Evolutionary conservation across 2,329 filamentous ascomycete species (phyloP).

Genomic region (Botrytis elliptica): DNA sequence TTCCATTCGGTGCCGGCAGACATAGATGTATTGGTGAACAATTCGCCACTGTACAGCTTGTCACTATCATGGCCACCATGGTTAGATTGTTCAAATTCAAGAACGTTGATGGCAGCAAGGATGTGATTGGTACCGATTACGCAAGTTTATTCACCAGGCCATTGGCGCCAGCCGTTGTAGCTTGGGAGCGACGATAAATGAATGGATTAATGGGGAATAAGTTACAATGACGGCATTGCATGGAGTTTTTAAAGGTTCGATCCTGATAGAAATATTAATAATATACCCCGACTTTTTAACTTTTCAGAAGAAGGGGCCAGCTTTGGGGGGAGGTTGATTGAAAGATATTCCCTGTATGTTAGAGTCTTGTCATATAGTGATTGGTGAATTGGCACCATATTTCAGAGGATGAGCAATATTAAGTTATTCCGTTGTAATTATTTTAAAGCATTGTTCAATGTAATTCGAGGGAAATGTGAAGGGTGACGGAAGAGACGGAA

Average conservation of each 20-base stretch:
- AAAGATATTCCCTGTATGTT: background rate
- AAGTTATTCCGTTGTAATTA: background rate
- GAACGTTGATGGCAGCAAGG: conserved; percentile 69
- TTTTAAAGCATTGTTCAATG: background rate
- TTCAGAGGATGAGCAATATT: background rate
- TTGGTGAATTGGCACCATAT: background rate
- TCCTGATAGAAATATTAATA: background rate
- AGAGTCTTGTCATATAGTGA: background rate
- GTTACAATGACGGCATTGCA: background rate
- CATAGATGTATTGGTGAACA: conserved; percentile 97
- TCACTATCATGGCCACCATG: conserved; percentile 76
- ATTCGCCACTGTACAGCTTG: conserved; percentile 89
- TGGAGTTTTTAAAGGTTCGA: conserved; percentile 7
- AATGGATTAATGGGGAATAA: conserved; percentile 3
- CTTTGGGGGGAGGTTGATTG: background rate
- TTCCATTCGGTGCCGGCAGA: conserved; percentile 89
- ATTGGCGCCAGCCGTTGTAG: conserved; percentile 66
- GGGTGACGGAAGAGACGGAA: background rate
- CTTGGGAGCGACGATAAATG: conserved; percentile 68
- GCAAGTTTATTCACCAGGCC: conserved; percentile 72
- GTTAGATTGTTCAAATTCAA: conserved; percentile 78
- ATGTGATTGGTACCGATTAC: conserved; percentile 68
- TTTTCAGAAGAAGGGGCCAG: background rate
- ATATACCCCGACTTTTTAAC: conserved; percentile 7
- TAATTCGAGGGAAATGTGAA: background rate